Evolutionary conservation across 2,329 filamentous ascomycete genomes (phyloP), one percentile per base, ranked within the genome.

Genomic region (Hirsutella minnesotensis): DNA sequence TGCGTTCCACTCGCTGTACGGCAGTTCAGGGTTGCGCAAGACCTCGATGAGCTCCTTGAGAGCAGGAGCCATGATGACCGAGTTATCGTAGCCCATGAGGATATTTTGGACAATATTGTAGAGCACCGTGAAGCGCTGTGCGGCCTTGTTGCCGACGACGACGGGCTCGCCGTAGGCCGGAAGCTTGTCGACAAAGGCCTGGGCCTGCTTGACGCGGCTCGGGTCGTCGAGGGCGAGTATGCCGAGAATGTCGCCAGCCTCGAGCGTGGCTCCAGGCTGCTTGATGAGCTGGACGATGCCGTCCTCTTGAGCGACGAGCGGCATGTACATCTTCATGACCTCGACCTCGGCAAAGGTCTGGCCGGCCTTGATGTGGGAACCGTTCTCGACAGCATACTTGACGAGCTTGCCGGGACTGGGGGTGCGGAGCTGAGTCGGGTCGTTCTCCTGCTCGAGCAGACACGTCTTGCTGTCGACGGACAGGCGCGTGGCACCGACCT

Each of bases 311-410:
- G 92, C 86, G 47, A 98, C 77, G 43, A 98, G 75, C 57, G 92
- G 92, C 92, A 98, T 98, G 76, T 96, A 96, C 92, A 98, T 98
- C 77, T 98, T 98, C 92, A 98, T 98, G 66, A 98, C 92, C 68
- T 98, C 92, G 34, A 98, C 90, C 65, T 98, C 92, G 44, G 92
- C 92, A 58, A 88, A 98, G 29, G 90, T 73, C 64, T 96, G 86
- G 44, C 90, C 90, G 54, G 94, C 87, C 64, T 79, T 83, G 64
- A 98, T 80, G 62, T 98, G 92, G 53, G 88, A 77, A 47, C 92
- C 92, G 57, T 94, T 96, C 64, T 95, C 92, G 2, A 98, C 86
- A 1, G 87, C 85, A 66, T 92, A 98, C 69, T 95, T 95, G 69
- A 98, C 90, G 30, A 98, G 82, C 72, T 98, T 98, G 63, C 92